Base-by-base conservation (phyloP, 345 rosid species). In the Camelina laxa region DNA sequence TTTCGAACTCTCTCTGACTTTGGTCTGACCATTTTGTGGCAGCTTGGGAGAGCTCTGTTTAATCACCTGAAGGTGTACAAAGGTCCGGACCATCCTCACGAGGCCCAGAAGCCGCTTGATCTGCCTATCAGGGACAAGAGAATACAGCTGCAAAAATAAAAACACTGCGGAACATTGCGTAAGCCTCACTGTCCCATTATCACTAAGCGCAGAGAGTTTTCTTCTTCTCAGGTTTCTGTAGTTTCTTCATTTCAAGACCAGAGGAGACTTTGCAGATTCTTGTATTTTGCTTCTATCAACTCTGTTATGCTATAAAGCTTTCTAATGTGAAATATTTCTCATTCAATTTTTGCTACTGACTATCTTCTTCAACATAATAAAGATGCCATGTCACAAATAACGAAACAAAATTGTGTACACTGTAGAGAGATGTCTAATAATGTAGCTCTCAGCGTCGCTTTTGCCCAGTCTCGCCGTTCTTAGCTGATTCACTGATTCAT, bases 1-100 rank as follows among this genome's bases (percentile, higher is more conserved):
- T 53, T 61, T n/a, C 6, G 5, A 9, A 27, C 36, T 27, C 65
- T 10, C 31, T 60, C 67, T 70, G 10, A 66, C 63, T 7, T 77
- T 77, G 47, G 22, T 36, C 11, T 72, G 35, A 8, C 38, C 31
- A 3, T 8, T 68, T 74, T 74, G 55, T 13, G 83, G 82, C 95
- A 91, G 97, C 97, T 94, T 72, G 99, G 97, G 17, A 87, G 99
- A 79, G 85, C 92, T 62, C 49, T 95, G 24, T 95, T 95, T 82
- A 91, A 88, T 82, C 99, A 95, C 84, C 88, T 95, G 14, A 91
- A 90, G 84, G 99, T 90, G 48, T 95, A 90, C 91, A 87, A 89
- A 78, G 99, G 99, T 9, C 87, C 97, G 10, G 85, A 87, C 9
- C 97, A 95, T 80, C 99, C 99, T 0, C 99, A 90, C 0, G 97